These are phyloP conservation scores for Fusarium austroafricanum DNA, from an alignment of 2,329 filamentous ascomycete species.

Conservation along the genomic window DNA sequence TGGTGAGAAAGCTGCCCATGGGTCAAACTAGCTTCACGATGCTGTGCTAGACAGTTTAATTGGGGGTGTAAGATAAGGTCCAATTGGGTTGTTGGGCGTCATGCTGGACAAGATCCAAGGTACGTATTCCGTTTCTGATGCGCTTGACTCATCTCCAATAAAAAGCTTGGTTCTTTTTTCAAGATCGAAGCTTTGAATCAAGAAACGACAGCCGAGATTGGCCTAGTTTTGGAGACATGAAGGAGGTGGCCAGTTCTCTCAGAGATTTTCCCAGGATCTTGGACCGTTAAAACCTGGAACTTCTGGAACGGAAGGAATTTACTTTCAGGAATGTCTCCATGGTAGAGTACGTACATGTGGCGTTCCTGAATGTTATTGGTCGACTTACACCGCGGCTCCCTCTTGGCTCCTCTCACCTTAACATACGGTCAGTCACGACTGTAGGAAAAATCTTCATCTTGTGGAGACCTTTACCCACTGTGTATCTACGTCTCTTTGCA, in stretches of 20 bases:
- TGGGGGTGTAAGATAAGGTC: neutral
- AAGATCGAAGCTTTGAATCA: constrained; percentile 24
- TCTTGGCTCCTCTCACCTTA: constrained; percentile 28
- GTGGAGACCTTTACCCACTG: constrained; percentile 22
- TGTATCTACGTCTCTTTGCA: constrained; percentile 23
- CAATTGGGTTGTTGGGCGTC: neutral
- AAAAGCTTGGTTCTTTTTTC: constrained; percentile 26
- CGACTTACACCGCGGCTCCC: constrained; percentile 7
- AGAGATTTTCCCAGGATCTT: constrained; percentile 41
- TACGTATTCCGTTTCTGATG: constrained; percentile 12
- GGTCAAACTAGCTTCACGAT: constrained; percentile 28
- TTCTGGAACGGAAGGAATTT: constrained; percentile 27
- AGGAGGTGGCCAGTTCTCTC: constrained; percentile 19
- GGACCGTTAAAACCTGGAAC: constrained; percentile 22
- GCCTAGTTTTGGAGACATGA: constrained; percentile 12
- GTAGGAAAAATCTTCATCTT: constrained; percentile 34
- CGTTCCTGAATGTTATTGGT: constrained; percentile 8
- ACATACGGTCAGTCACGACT: constrained; percentile 31
- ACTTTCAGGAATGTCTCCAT: neutral
- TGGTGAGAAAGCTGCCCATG: constrained; percentile 19
- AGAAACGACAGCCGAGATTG: constrained; percentile 17
- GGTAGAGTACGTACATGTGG: constrained; percentile 2
- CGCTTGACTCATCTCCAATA: constrained; percentile 17
- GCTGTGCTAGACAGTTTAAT: constrained; percentile 8
- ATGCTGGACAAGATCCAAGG: constrained; percentile 10